Evolutionary conservation across 176 grass and related monocot species (phyloP), one percentile per base, ranked within the genome.

Genomic region (Puccinellia tenuiflora): DNA sequence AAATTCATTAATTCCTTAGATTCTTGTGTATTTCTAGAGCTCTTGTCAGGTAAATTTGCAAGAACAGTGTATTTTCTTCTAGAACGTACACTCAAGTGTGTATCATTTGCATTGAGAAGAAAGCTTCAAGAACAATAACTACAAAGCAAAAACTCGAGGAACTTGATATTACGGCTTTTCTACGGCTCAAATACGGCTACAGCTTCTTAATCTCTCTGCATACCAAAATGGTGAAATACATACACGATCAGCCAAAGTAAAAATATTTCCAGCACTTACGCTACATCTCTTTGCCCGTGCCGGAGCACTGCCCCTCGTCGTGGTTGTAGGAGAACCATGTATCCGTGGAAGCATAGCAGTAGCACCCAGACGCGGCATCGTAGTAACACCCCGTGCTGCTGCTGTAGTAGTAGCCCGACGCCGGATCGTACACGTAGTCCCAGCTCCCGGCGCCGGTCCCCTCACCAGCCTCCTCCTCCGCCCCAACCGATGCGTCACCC

Each of bases 21-120:
- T 47, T 25, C 39, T 70, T 85, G 46, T 81, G 46, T 89, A 78
- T 61, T 77, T 78, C 13, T 86, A 86, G 65, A 73, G 63, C 21
- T 47, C 28, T 78, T 52, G 25, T 81, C 43, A 82, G 62, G 64
- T 82, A 45, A 78, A 47, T 60, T 76, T 73, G n/a, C 34, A 72
- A 82, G 14, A 69, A 61, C 33, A 26, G 42, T 79, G 48, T 29
- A 89, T 4, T 34, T 34, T 34, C 33, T 34, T 34, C 33, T 34
- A 2, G 4, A 34, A 34, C 33, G n/a, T n/a, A 34, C 33, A 4
- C 33, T n/a, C n/a, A n/a, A n/a, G n/a, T n/a, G n/a, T n/a, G n/a
- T n/a, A n/a, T n/a, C n/a, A n/a, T n/a, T n/a, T n/a, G n/a, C n/a
- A n/a, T n/a, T n/a, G n/a, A n/a, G n/a, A n/a, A n/a, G n/a, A n/a